Evolutionary conservation across 257 asterid genomes (phyloP), one percentile per base, ranked within the genome.

Genomic region (Solanum acaule): DNA sequence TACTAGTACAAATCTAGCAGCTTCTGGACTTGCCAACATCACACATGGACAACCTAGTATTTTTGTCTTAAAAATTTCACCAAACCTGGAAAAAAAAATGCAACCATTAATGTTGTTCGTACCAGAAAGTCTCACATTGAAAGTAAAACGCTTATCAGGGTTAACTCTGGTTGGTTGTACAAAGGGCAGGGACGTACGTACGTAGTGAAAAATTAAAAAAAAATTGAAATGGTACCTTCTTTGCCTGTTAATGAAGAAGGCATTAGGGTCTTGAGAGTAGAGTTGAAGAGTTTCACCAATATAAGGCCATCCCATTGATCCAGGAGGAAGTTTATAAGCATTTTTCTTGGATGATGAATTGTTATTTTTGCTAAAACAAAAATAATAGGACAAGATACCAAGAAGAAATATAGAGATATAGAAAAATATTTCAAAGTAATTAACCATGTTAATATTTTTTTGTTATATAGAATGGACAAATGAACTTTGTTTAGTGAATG

Each of bases 251-350:
- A 94, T 89, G 87, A 95, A 89, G 82, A 96, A 96, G 86, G 90
- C 87, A 77, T 91, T 92, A 13, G 99, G 99, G 82, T 95, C 88
- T 90, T 94, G 98, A 86, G 98, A 91, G 89, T 96, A 96, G 87
- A 96, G 96, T 12, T 92, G 96, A 84, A 93, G 94, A 65, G 99
- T 96, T 91, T 96, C 97, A 84, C 99, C 99, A 29, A 95, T 67
- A 88, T 89, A 90, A 52, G 98, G 98, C 98, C 94, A 94, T 4
- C 99, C 99, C 99, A 94, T 89, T 38, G 99, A 96, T 31, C 99
- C 99, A 3, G 99, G 99, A 44, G 99, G 98, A 86, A 95, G 96
- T 84, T 85, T 91, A 49, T 81, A 49, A 29, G 77, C 52, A 83
- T 85, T 91, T 8, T 31, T 82, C 70, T 86, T 20, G 18, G 87